Percentiles rank a stretch among this genome's conserved stretches.
These are phyloP conservation scores for sunflower (Helianthus annuus) DNA, from an alignment of 129 eudicot species.

Conservation along the genomic window HanXRQr2.0-SUNRISE NC_035436.2:11904879-11905378, in stretches of 20 bases:
- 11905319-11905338: slow-evolving; percentile 45
- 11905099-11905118: slow-evolving; percentile 46
- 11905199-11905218: slow-evolving; percentile 70
- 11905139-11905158: slow-evolving; percentile 64
- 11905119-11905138: slow-evolving; percentile 55
- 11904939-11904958: slow-evolving; percentile 64
- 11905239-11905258: slow-evolving; percentile 60
- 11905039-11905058: slow-evolving; percentile 48
- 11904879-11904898: slow-evolving; percentile 65
- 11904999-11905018: slow-evolving; percentile 68
- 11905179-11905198: slow-evolving; percentile 47
- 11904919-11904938: slow-evolving; percentile 71
- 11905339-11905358: slow-evolving; percentile 66
- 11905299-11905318: slow-evolving; percentile 58
- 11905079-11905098: slow-evolving; percentile 68
- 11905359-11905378: slow-evolving; percentile 55
- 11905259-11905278: slow-evolving; percentile 45
- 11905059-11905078: slow-evolving; percentile 70
- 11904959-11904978: slow-evolving; percentile 48
- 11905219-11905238: slow-evolving; percentile 60
- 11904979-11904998: slow-evolving; percentile 45
- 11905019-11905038: slow-evolving; percentile 45
- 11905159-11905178: slow-evolving; percentile 51
- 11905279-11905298: slow-evolving; percentile 62
- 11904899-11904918: slow-evolving; percentile 52